phyloP scores from a whole-genome alignment of 164 flowering plant genomes.

The Platanus orientalis region DNA sequence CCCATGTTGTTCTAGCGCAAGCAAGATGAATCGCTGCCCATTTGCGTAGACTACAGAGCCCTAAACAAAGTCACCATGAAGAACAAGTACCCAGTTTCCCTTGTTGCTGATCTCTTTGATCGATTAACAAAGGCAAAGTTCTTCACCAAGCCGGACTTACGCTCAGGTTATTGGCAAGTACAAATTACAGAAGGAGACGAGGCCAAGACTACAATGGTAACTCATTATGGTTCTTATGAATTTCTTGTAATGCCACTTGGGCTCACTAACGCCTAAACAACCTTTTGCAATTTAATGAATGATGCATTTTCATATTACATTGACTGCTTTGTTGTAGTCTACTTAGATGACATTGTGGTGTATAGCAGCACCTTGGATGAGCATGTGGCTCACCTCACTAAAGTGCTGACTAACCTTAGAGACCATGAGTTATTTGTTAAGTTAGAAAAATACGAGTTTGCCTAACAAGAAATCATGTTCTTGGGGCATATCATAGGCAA shows the following conservation, averaged over 20 bases:
- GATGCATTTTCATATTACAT: background rate
- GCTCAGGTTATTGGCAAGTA: constrained; percentile 4
- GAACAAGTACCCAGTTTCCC: constrained; percentile 6
- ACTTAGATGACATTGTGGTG: constrained; percentile 15
- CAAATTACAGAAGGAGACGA: constrained; percentile 6
- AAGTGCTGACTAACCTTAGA: background rate
- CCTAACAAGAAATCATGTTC: constrained; percentile 1
- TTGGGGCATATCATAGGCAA: background rate
- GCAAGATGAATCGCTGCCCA: background rate
- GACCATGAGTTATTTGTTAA: constrained; percentile 2
- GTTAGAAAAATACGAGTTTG: constrained; percentile 12
- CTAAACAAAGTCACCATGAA: constrained; percentile 10
- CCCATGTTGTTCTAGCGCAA: constrained; percentile 1
- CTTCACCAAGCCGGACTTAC: constrained; percentile 10
- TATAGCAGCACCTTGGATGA: constrained; percentile 6
- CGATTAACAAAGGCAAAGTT: background rate
- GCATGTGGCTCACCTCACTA: constrained; percentile 3
- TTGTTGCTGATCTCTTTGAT: background rate
- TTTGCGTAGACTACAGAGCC: constrained; percentile 6
- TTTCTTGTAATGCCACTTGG: constrained; percentile 10
- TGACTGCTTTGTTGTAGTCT: constrained; percentile 8
- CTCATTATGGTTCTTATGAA: constrained; percentile 14
- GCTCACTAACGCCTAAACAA: constrained; percentile 1
- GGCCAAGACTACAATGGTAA: constrained; percentile 9
- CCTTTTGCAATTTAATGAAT: constrained; percentile 7